Conservation (phyloP, 257 asterid genomes). For the Solanum neorickii region DNA sequence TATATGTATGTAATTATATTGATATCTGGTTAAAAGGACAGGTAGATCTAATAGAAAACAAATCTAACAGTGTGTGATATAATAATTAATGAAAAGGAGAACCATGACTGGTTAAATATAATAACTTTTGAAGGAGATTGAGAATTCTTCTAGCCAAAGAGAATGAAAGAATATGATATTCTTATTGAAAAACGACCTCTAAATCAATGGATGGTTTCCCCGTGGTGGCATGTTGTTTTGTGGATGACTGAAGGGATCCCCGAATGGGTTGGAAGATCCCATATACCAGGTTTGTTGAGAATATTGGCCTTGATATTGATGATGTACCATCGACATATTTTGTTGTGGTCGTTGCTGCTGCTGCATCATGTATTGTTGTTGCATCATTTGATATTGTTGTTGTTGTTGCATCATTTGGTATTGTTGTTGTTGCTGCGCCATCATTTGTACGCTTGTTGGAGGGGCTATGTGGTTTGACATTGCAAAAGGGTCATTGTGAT, state of each 20-base stretch:
- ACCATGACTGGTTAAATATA: background rate
- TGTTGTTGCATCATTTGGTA: constrained; percentile 18
- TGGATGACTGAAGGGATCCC: constrained; percentile 44
- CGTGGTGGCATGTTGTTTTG: constrained; percentile 24
- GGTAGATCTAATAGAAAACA: background rate
- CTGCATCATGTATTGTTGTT: constrained; percentile 19
- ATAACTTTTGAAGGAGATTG: background rate
- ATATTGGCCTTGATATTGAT: constrained; percentile 14
- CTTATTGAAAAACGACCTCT: background rate
- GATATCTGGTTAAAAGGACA: background rate
- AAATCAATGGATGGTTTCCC: constrained; percentile 44
- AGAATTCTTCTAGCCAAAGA: background rate
- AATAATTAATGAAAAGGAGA: background rate
- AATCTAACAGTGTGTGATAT: too few relatives aligned
- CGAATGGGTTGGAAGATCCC: constrained; percentile 55
- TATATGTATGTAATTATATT: background rate
- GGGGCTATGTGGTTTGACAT: constrained; percentile 44
- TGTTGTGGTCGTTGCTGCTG: constrained; percentile 19
- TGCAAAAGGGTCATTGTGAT: constrained; percentile 46
- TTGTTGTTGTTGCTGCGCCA: constrained; percentile 32
- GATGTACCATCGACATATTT: background rate
- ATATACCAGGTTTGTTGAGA: constrained; percentile 20
- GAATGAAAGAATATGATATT: background rate
- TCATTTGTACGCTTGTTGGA: constrained; percentile 47
- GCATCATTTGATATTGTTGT: constrained; percentile 2